Percentiles rank a stretch among this genome's conserved stretches.
These are phyloP conservation scores for Clavulina sp. DNA, from an alignment of 768 basidiomycete genomes.

Conservation along the genomic window DNA sequence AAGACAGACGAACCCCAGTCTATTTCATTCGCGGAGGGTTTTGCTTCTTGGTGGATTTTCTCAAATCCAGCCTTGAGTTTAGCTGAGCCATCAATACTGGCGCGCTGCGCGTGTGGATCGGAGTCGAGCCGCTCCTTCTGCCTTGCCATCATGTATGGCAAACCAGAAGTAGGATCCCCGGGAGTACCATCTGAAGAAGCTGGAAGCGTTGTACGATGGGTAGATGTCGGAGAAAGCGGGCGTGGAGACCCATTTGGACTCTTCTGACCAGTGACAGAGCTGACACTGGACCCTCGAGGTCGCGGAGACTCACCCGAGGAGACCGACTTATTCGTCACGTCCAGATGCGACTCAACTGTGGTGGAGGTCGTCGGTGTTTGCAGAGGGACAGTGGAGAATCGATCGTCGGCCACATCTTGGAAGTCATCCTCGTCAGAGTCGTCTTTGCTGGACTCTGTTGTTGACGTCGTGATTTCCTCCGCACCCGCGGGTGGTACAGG, in stretches of 20 bases:
- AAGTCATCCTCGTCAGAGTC: background rate
- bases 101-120: conserved; percentile 23
- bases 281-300: conserved; percentile 13
- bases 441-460: too few relatives aligned
- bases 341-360: background rate
- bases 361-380: conserved; percentile 16
- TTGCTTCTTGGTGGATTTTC: conserved; percentile 40
- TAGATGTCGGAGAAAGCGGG: conserved; percentile 17
- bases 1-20: conserved; percentile 50
- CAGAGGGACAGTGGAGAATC: conserved; percentile 36
- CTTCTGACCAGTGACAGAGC: conserved; percentile 14
- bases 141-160: conserved; percentile 38
- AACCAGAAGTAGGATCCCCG: too few relatives aligned
- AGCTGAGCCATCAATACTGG: conserved; percentile 44
- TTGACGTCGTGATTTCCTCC: too few relatives aligned
- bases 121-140: conserved; percentile 28
- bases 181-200: conserved; percentile 33
- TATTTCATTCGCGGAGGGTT: conserved; percentile 24
- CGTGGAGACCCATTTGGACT: conserved; percentile 8
- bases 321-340: background rate
- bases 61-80: conserved; percentile 64
- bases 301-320: conserved; percentile 13
- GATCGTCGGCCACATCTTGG: conserved; percentile 16
- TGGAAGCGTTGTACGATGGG: conserved; percentile 39
- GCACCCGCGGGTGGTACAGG: too few relatives aligned